A percentile compares a stretch with the other conserved stretches of the same genome.
phyloP scores from a whole-genome alignment of 306 rosid species.

The Cyclanthera cordifolia region DNA sequence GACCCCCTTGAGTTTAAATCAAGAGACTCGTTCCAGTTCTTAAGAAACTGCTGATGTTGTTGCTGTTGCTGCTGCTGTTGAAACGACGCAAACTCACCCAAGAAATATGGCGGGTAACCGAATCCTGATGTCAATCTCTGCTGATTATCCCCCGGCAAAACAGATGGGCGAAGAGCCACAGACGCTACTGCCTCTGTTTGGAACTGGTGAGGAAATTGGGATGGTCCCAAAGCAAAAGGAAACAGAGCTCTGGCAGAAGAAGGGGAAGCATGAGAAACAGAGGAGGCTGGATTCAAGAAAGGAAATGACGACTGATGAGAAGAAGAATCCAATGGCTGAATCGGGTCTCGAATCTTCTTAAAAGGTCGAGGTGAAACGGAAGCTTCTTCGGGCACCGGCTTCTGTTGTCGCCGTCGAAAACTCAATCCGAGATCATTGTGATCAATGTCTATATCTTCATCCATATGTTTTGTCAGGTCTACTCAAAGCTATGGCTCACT shows the following conservation, averaged over 20 bases:
- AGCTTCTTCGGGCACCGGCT: slow-evolving; percentile 42
- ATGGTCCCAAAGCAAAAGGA: slow-evolving; percentile 51
- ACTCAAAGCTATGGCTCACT: background rate
- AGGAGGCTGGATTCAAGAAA: slow-evolving; percentile 21
- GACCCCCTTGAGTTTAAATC: slow-evolving; percentile 54
- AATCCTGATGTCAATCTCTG: slow-evolving; percentile 34
- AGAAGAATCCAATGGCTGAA: slow-evolving; percentile 15
- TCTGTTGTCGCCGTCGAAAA: slow-evolving; percentile 35
- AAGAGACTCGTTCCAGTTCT: slow-evolving; percentile 65
- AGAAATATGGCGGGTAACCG: slow-evolving; percentile 25
- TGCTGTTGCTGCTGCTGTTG: slow-evolving; percentile 27
- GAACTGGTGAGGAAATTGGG: slow-evolving; percentile 34
- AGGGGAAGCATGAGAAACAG: slow-evolving; percentile 10
- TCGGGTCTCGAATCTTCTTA: slow-evolving; percentile 56
- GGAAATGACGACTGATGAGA: slow-evolving; percentile 1
- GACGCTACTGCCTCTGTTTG: slow-evolving; percentile 21
- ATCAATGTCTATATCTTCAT: background rate
- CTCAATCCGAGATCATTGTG: slow-evolving; percentile 8
- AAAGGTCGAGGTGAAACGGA: slow-evolving; percentile 47
- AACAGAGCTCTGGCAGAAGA: slow-evolving; percentile 44
- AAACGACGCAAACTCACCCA: slow-evolving; percentile 17
- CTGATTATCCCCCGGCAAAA: slow-evolving; percentile 23
- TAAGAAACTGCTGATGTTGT: slow-evolving; percentile 45
- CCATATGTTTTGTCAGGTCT: background rate
- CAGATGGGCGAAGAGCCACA: slow-evolving; percentile 16